Conservation (phyloP, 495 filamentous ascomycete species). For the Apiosordaria backusii region DNA sequence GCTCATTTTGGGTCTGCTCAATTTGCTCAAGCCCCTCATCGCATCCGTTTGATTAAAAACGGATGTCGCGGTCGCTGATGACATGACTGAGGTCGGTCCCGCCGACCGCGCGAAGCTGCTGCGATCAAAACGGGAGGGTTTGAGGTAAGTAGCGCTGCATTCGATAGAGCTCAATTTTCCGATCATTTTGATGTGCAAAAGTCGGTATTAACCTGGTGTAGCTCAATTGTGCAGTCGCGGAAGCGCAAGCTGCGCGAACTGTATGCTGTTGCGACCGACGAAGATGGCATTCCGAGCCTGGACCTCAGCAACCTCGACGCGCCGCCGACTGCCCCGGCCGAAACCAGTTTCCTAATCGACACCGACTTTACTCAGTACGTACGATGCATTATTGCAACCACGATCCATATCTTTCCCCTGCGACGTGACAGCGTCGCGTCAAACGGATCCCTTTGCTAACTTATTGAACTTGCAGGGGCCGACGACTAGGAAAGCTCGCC, state of each 20-base stretch:
- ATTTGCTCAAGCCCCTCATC: constrained; percentile 31
- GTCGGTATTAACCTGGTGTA: constrained; percentile 43
- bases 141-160: constrained; percentile 41
- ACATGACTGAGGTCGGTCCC: constrained; percentile 57
- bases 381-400: background rate
- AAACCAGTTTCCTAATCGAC: constrained; percentile 65
- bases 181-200: constrained; percentile 43
- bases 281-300: constrained; percentile 42
- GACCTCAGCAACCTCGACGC: constrained; percentile 45
- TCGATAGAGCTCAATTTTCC: constrained; percentile 43
- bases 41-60: constrained; percentile 55
- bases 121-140: constrained; percentile 50
- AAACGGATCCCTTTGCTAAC: constrained; percentile 7
- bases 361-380: constrained; percentile 77
- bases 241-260: constrained; percentile 83
- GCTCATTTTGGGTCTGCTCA: constrained; percentile 29
- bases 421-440: constrained; percentile 25
- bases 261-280: constrained; percentile 57
- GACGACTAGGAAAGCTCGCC: constrained; percentile 64
- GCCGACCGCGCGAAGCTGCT: constrained; percentile 54
- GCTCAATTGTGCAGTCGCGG: constrained; percentile 70
- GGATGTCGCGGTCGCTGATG: constrained; percentile 56
- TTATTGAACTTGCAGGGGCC: constrained; percentile 52
- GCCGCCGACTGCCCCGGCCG: constrained; percentile 47
- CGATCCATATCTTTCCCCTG: constrained; percentile 17